Evolutionary conservation across 148 eudicot species (phyloP).

Genomic region (Rhododendron henanense): DNA sequence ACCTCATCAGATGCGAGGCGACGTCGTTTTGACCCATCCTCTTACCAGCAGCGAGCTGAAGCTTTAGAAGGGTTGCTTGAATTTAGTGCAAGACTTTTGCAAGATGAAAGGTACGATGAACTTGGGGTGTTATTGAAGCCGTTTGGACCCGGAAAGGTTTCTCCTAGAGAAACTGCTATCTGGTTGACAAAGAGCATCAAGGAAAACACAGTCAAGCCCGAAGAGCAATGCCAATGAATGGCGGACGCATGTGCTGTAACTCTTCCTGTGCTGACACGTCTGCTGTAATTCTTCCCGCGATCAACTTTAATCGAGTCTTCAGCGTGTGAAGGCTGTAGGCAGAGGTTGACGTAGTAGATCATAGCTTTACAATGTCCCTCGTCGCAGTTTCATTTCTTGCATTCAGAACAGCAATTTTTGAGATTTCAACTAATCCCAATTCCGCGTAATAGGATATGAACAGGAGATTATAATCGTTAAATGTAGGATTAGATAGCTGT

Average conservation of each 20-base stretch:
- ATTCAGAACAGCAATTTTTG: constrained; percentile 7
- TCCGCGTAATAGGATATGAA: neutral
- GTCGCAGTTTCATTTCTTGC: neutral
- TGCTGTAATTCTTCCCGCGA: neutral
- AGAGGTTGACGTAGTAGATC: constrained; percentile 10
- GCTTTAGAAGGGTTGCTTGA: constrained; percentile 93
- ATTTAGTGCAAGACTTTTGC: constrained; percentile 86
- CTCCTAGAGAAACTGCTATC: constrained; percentile 96
- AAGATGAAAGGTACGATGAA: constrained; percentile 74
- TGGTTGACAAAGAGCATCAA: constrained; percentile 94
- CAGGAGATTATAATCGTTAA: neutral
- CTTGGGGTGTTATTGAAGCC: constrained; percentile 82
- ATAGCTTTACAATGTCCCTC: neutral
- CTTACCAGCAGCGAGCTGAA: constrained; percentile 76
- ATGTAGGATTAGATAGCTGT: constrained; percentile 4
- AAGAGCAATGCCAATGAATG: constrained; percentile 31
- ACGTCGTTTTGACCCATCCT: constrained; percentile 63
- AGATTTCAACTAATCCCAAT: constrained; percentile 3
- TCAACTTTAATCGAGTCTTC: neutral
- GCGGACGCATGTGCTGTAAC: neutral
- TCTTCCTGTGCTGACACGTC: neutral
- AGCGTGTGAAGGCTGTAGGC: neutral
- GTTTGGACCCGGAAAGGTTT: constrained; percentile 87
- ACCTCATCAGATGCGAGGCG: constrained; percentile 59
- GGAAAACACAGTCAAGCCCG: constrained; percentile 55